Evolutionary conservation across 1,139 yeast species (phyloP).

Genomic region (Petasospora rhodanensis): DNA sequence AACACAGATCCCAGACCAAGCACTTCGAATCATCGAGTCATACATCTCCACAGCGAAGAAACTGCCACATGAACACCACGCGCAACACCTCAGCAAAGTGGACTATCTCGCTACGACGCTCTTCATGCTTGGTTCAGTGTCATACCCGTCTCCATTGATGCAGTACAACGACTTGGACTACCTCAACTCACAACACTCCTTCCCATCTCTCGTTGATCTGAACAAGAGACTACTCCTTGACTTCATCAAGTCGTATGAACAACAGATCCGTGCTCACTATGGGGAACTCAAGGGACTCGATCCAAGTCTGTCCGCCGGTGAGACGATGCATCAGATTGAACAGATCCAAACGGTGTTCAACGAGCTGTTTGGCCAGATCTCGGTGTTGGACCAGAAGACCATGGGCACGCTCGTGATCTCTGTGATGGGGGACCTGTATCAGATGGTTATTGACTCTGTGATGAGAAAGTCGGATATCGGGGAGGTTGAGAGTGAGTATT

Average conservation of each 20-base stretch:
- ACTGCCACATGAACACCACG: constrained; percentile 12
- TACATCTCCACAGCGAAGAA: constrained; percentile 11
- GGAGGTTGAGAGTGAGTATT: constrained; percentile 24
- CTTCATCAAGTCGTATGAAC: constrained; percentile 11
- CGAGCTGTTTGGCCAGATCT: constrained; percentile 7
- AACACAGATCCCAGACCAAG: constrained; percentile 14
- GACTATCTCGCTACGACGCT: constrained; percentile 16
- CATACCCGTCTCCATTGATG: constrained; percentile 11
- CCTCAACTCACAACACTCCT: constrained; percentile 2
- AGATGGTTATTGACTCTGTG: constrained; percentile 20
- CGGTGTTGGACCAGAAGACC: constrained; percentile 8
- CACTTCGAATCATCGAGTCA: constrained; percentile 13
- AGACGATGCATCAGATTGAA: constrained; percentile 13
- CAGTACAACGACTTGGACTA: constrained; percentile 20
- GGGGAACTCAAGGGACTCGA: constrained; percentile 12
- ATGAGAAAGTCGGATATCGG: constrained; percentile 20
- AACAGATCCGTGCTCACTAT: constrained; percentile 6
- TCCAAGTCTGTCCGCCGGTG: constrained; percentile 14
- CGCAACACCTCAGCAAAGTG: constrained; percentile 14
- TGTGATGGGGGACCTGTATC: constrained; percentile 23
- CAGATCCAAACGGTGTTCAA: constrained; percentile 11
- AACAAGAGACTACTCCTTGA: constrained; percentile 14
- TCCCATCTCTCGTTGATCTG: constrained; percentile 14
- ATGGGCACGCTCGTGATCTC: constrained; percentile 13
- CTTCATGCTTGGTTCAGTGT: constrained; percentile 16